Evolutionary conservation across 495 filamentous ascomycete genomes (phyloP).

Genomic region (Penicillium maclennaniae): DNA sequence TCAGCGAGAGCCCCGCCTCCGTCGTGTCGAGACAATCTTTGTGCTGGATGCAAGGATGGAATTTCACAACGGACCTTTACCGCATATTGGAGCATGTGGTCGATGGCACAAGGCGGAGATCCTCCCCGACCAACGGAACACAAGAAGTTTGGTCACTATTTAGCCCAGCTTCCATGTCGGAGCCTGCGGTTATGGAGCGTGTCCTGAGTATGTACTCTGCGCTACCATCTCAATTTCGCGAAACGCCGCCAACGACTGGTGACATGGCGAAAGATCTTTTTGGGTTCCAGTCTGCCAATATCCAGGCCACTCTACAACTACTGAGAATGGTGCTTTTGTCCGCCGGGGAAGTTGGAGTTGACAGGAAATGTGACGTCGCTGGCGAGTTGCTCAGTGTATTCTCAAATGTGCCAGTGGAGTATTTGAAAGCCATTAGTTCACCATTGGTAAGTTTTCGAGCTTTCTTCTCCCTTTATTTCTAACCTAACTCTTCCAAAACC

Average conservation of each 20-base stretch:
- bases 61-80: conserved; percentile 50
- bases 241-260: conserved; percentile 28
- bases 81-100: conserved; percentile 47
- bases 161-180: conserved; percentile 22
- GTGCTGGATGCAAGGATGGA: conserved; percentile 50
- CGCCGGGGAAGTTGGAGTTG: conserved; percentile 35
- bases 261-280: conserved; percentile 37
- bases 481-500: background rate
- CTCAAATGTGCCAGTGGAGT: conserved; percentile 40
- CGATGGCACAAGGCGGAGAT: conserved; percentile 28
- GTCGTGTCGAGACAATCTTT: conserved; percentile 19
- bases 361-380: conserved; percentile 46
- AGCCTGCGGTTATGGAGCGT: conserved; percentile 34
- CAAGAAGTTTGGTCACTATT: conserved; percentile 28
- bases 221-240: conserved; percentile 38
- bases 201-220: conserved; percentile 37
- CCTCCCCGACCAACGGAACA: conserved; percentile 26
- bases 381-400: conserved; percentile 45
- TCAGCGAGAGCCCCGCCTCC: conserved; percentile 6
- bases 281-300: conserved; percentile 52
- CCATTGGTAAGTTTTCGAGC: conserved; percentile 30
- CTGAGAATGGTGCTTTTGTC: conserved; percentile 48
- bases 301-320: conserved; percentile 47
- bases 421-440: conserved; percentile 47
- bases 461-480: background rate